These are phyloP conservation scores for Saccharum hybrid DNA, from an alignment of 202 grass and related monocot species.

Conservation along the genomic window DNA sequence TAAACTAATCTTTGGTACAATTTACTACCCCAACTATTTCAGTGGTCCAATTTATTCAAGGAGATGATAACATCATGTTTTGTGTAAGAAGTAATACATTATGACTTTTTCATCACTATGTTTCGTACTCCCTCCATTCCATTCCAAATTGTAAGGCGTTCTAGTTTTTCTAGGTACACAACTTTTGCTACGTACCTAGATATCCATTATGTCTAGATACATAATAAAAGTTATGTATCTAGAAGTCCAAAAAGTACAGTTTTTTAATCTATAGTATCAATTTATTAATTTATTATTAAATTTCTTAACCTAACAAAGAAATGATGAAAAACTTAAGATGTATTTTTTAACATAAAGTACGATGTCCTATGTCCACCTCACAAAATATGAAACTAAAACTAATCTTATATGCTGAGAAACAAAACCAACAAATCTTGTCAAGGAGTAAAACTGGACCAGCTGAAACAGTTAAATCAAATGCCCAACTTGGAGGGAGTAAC, in stretches of 20 bases:
- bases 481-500: not conserved
- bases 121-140: not conserved
- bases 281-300: not conserved
- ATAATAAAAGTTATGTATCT: not conserved
- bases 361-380: not conserved
- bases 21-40: not conserved
- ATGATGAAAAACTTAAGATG: not conserved
- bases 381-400: not conserved
- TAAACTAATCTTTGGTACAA: slow-evolving; percentile 1
- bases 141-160: not conserved
- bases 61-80: not conserved
- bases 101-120: not conserved
- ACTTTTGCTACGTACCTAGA: not conserved
- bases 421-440: not conserved
- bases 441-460: not conserved
- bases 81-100: not conserved
- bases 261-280: not conserved
- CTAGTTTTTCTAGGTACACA: not conserved
- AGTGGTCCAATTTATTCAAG: not conserved
- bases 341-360: not conserved
- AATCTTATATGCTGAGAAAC: not conserved
- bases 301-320: not conserved
- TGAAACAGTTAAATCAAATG: not conserved
- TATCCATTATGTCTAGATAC: not conserved
- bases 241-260: not conserved